These are phyloP conservation scores for Macrolepiota albuminosa DNA, from an alignment of 768 basidiomycete species.

Conservation along the genomic window DNA sequence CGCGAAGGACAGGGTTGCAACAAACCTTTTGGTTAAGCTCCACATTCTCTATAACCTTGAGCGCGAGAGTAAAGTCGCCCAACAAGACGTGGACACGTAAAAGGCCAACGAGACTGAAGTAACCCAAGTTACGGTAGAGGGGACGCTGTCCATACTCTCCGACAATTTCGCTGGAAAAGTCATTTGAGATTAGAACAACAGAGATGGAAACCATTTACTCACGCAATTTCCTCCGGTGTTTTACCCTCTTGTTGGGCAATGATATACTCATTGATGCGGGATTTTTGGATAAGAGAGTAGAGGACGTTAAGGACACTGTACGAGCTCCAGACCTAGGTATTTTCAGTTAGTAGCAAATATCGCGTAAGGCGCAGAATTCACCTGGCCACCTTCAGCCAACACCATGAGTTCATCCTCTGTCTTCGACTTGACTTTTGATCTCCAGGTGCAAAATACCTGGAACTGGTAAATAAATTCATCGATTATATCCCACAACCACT, in stretches of 20 bases:
- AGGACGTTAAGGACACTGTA: constrained; percentile 98
- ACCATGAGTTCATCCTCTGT: constrained; percentile 84
- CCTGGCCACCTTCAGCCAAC: constrained; percentile 71
- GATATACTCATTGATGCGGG: constrained; percentile 91
- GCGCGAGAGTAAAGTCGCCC: constrained; percentile 91
- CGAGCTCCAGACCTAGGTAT: constrained; percentile 86
- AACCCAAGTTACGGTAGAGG: constrained; percentile 92
- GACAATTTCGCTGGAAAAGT: constrained; percentile 57
- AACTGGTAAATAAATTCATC: constrained; percentile 99
- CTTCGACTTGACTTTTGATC: constrained; percentile 79
- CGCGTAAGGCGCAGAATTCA: constrained; percentile 22
- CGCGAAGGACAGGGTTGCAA: not conserved
- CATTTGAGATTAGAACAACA: not conserved
- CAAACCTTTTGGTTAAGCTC: constrained; percentile 84
- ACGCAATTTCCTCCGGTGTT: constrained; percentile 80
- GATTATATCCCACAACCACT: constrained; percentile 98
- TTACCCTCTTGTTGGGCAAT: constrained; percentile 77
- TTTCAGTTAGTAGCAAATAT: not conserved
- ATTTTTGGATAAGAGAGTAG: constrained; percentile 98
- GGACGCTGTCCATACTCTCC: constrained; percentile 91
- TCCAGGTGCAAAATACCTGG: constrained; percentile 92
- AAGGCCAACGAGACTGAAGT: constrained; percentile 94
- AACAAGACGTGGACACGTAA: constrained; percentile 93
- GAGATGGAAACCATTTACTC: constrained; percentile 24
- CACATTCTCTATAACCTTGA: constrained; percentile 93